A percentile compares a stretch with the other conserved stretches of the same genome.
Evolutionary conservation across 2,329 filamentous ascomycete genomes (phyloP).

Genomic region (Cladorrhinum sp.): DNA sequence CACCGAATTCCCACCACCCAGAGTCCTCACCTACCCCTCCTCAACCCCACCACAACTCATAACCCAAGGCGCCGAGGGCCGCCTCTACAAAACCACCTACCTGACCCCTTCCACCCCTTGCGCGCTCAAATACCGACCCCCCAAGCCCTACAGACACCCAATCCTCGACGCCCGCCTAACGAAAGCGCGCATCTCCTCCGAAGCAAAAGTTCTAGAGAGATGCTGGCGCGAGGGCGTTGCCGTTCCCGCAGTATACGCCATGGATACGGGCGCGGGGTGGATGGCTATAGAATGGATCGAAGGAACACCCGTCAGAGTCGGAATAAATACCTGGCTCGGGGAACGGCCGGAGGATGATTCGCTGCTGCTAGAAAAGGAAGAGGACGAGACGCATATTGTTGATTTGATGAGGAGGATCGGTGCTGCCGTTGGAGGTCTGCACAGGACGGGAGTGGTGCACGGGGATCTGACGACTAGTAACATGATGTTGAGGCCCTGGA

Average conservation of each 20-base stretch:
- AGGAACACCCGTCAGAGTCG: conserved; percentile 66
- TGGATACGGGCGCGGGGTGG: conserved; percentile 65
- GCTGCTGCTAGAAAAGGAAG: conserved; percentile 23
- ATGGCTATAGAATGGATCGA: conserved; percentile 82
- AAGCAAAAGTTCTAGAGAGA: conserved; percentile 80
- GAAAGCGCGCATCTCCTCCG: conserved; percentile 79
- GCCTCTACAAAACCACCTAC: conserved; percentile 84
- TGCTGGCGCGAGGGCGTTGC: conserved; percentile 74
- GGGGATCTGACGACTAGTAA: conserved; percentile 98
- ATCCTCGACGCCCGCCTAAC: conserved; percentile 85
- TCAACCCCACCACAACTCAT: conserved; percentile 65
- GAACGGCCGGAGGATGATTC: conserved; percentile 39
- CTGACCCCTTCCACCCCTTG: conserved; percentile 65
- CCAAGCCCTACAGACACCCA: conserved; percentile 89
- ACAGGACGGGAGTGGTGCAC: conserved; percentile 82
- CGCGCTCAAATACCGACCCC: conserved; percentile 86
- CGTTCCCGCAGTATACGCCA: conserved; percentile 77
- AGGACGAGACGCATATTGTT: conserved; percentile 50
- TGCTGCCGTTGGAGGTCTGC: conserved; percentile 68
- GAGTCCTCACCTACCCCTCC: conserved; percentile 60
- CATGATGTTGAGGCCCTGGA: conserved; percentile 68
- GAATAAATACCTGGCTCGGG: conserved; percentile 67
- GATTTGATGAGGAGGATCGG: conserved; percentile 70
- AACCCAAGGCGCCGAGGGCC: conserved; percentile 92
- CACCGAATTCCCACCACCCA: conserved; percentile 49